Evolutionary conservation across 768 basidiomycete species (phyloP).

Genomic region (Rhizopogon vinicolor): DNA sequence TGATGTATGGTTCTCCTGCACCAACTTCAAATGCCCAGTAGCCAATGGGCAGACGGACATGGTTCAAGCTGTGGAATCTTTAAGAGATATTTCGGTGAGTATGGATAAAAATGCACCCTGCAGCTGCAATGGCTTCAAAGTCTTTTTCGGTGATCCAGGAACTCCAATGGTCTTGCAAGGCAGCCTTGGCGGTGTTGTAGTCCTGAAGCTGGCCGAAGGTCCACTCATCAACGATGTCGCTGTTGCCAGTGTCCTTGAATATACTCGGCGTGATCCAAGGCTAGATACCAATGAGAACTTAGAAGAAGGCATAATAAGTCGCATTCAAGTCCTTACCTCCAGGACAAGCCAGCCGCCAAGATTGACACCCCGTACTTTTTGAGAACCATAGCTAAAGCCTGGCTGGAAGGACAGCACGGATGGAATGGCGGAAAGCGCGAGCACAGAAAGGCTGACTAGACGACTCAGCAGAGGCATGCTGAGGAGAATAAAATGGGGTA

Average conservation of each 20-base stretch:
- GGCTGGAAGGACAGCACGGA: slow-evolving; percentile 8
- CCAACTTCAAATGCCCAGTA: slow-evolving; percentile 41
- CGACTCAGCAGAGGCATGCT: background rate
- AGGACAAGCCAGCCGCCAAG: slow-evolving; percentile 31
- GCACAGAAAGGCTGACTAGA: background rate
- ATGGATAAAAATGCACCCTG: background rate
- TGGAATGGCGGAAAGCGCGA: slow-evolving; percentile 1
- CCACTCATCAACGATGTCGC: slow-evolving; percentile 30
- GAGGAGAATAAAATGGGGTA: background rate
- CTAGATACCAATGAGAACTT: slow-evolving; percentile 17
- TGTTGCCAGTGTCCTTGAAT: slow-evolving; percentile 61
- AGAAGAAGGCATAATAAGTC: slow-evolving; percentile 20
- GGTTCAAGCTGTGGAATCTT: slow-evolving; percentile 47
- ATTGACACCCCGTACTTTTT: slow-evolving; percentile 28
- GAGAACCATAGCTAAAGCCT: slow-evolving; percentile 23
- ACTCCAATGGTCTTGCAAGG: slow-evolving; percentile 74
- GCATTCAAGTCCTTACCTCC: slow-evolving; percentile 8
- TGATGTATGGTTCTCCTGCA: slow-evolving; percentile 34
- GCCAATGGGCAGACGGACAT: slow-evolving; percentile 61
- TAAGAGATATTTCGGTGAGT: slow-evolving; percentile 3
- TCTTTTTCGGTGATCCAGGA: slow-evolving; percentile 63
- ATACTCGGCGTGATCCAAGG: slow-evolving; percentile 79
- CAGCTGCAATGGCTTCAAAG: slow-evolving; percentile 51
- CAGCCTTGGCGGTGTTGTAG: slow-evolving; percentile 35
- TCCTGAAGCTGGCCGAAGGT: slow-evolving; percentile 55